A percentile compares a stretch with the other conserved stretches of the same genome.
These are phyloP conservation scores for Lasiosphaeriaceae sp. DNA, from an alignment of 495 filamentous ascomycete species.

Conservation along the genomic window DNA sequence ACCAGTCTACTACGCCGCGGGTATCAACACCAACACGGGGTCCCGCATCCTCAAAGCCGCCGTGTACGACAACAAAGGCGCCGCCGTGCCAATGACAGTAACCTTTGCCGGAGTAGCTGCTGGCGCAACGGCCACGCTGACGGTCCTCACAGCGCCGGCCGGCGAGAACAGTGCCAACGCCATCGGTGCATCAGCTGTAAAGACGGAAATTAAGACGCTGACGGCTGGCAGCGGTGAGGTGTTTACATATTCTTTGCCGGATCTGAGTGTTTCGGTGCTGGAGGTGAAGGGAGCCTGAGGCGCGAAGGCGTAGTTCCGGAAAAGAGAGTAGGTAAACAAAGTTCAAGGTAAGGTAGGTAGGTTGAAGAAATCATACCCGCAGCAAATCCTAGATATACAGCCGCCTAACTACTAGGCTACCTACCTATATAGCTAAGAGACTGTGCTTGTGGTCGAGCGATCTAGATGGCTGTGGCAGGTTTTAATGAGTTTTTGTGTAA, in stretches of 20 bases:
- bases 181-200: conserved; percentile 49
- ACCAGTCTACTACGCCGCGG: conserved; percentile 59
- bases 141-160: neutral
- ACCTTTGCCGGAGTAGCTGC: neutral
- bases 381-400: no score
- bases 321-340: no score
- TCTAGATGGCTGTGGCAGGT: no score
- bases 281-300: neutral
- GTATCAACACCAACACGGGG: conserved; percentile 19
- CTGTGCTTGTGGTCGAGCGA: no score
- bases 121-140: neutral
- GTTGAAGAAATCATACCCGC: no score
- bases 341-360: no score
- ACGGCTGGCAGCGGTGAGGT: conserved; percentile 29
- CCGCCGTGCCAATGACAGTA: conserved; percentile 41
- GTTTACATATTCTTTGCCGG: neutral
- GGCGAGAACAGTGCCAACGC: conserved; percentile 1
- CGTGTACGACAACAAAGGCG: conserved; percentile 58
- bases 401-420: no score
- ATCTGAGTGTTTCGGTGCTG: neutral
- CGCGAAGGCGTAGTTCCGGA: no score
- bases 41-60: conserved; percentile 57
- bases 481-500: no score
- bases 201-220: conserved; percentile 46
- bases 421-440: no score